These are phyloP conservation scores for Schizonepeta tenuifolia DNA, from an alignment of 257 asterid genomes.

Conservation along the genomic window DNA sequence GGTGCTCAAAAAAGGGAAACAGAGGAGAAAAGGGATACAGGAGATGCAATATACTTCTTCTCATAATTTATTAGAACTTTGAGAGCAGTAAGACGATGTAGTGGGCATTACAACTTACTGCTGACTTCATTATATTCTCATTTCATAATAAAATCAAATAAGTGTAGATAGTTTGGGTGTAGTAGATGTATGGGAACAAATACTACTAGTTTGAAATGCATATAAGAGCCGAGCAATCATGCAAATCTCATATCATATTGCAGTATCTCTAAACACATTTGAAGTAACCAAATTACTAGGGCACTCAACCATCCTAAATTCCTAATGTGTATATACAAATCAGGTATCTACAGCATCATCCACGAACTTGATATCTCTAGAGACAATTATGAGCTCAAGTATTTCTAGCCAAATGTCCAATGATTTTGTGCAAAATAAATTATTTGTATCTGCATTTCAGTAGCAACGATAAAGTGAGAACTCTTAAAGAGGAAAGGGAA, in stretches of 20 bases:
- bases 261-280: not conserved
- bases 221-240: not conserved
- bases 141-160: not conserved
- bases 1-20: not conserved
- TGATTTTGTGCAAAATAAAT: not conserved
- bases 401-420: not conserved
- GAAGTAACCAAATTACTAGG: not conserved
- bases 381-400: not conserved
- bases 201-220: not conserved
- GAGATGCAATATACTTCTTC: conserved; percentile 1
- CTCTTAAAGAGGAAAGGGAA: not conserved
- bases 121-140: not conserved
- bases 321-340: not conserved
- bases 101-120: not conserved
- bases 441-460: no score
- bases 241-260: not conserved
- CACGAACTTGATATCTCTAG: not conserved
- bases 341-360: not conserved
- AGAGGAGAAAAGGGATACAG: not conserved
- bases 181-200: not conserved
- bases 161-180: not conserved
- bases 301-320: not conserved
- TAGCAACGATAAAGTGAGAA: not conserved
- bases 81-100: not conserved
- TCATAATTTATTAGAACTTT: not conserved